These are phyloP conservation scores for Aspergillus aculeatinus DNA, from an alignment of 2,329 filamentous ascomycete genomes.

Conservation along the genomic window DNA sequence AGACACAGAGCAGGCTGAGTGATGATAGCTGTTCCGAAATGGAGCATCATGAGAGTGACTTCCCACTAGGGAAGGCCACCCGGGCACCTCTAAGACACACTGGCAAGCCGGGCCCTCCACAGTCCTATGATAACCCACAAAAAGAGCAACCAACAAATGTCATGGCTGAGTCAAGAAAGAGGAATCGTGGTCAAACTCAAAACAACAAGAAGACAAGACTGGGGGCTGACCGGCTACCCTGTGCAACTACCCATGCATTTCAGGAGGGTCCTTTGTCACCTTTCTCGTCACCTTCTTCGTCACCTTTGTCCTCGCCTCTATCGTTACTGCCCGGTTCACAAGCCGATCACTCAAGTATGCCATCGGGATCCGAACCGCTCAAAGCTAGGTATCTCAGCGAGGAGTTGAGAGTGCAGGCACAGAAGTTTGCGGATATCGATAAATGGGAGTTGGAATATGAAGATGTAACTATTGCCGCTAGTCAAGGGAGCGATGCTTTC, in stretches of 20 bases:
- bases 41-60: constrained; percentile 39
- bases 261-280: background rate
- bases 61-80: constrained; percentile 24
- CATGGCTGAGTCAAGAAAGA: background rate
- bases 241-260: background rate
- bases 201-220: background rate
- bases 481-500: constrained; percentile 22
- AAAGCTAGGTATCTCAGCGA: constrained; percentile 31
- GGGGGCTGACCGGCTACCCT: background rate
- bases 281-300: background rate
- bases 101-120: constrained; percentile 22
- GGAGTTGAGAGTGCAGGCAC: constrained; percentile 36
- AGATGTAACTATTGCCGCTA: constrained; percentile 33
- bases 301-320: constrained; percentile 29
- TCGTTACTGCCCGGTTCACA: constrained; percentile 36
- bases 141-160: constrained; percentile 3
- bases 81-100: constrained; percentile 19
- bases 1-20: constrained; percentile 13
- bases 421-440: constrained; percentile 45
- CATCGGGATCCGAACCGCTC: constrained; percentile 9
- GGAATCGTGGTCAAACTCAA: background rate
- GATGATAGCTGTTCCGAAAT: constrained; percentile 23
- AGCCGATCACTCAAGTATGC: constrained; percentile 25
- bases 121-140: constrained; percentile 17
- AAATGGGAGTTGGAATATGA: constrained; percentile 47